phyloP scores from a whole-genome alignment of 2,329 filamentous ascomycete species.

The Pleomassaria siparia region DNA sequence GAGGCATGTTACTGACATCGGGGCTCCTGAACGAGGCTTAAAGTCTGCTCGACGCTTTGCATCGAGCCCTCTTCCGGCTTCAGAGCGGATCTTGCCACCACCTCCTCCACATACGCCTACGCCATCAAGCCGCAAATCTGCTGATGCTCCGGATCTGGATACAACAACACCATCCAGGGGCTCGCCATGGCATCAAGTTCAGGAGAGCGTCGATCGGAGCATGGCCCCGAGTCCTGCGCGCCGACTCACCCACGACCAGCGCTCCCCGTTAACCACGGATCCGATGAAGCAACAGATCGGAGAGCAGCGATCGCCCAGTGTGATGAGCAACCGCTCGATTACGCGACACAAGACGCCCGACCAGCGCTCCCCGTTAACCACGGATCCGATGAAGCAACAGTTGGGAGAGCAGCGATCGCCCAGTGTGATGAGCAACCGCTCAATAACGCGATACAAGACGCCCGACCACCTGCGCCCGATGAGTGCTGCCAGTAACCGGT shows the following conservation, averaged over 20 bases:
- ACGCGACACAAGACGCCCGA: slow-evolving; percentile 42
- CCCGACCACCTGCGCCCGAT: slow-evolving; percentile 60
- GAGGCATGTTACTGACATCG: slow-evolving; percentile 46
- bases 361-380: slow-evolving; percentile 36
- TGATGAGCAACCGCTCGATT: slow-evolving; percentile 49
- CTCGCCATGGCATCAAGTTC: slow-evolving; percentile 48
- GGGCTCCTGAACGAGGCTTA: slow-evolving; percentile 43
- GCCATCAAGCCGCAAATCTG: slow-evolving; percentile 24
- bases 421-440: slow-evolving; percentile 49
- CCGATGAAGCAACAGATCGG: slow-evolving; percentile 38
- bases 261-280: slow-evolving; percentile 38
- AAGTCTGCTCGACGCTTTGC: slow-evolving; percentile 42
- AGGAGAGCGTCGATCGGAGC: slow-evolving; percentile 47
- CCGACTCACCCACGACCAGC: slow-evolving; percentile 34
- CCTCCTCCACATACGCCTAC: slow-evolving; percentile 35
- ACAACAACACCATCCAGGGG: slow-evolving; percentile 22
- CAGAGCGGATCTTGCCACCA: slow-evolving; percentile 37
- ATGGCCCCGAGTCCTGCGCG: slow-evolving; percentile 40
- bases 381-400: slow-evolving; percentile 39
- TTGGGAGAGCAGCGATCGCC: slow-evolving; percentile 38
- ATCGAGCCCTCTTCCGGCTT: slow-evolving; percentile 34
- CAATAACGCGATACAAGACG: slow-evolving; percentile 44
- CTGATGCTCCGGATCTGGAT: slow-evolving; percentile 32
- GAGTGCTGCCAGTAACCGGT: slow-evolving; percentile 60
- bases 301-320: slow-evolving; percentile 43